Conservation (phyloP, 176 grass and related monocot genomes). For the Avena atlantica region DNA sequence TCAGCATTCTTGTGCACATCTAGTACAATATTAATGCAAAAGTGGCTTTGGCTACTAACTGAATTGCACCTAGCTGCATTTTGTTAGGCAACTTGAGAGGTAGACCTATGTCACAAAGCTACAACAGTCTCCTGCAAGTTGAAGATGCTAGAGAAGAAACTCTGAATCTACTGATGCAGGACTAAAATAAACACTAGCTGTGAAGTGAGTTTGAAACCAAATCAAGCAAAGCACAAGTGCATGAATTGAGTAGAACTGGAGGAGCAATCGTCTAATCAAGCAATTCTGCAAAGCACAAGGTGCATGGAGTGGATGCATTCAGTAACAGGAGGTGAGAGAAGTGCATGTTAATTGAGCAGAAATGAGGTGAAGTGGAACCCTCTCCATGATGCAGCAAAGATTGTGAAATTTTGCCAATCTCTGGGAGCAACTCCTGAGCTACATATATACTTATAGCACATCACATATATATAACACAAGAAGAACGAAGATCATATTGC, state of each 20-base stretch:
- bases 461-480: too few species aligned
- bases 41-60: conserved; percentile 25
- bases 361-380: background rate
- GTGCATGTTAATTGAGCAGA: background rate
- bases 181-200: background rate
- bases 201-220: background rate
- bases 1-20: background rate
- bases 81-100: conserved; percentile 7
- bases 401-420: background rate
- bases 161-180: background rate
- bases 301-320: background rate
- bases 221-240: background rate
- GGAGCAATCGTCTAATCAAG: background rate
- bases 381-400: background rate
- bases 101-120: background rate
- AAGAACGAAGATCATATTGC: background rate
- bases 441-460: too few species aligned
- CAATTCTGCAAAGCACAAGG: background rate
- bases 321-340: background rate
- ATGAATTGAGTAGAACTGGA: background rate
- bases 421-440: background rate
- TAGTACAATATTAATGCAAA: conserved; percentile 24
- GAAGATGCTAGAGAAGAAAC: background rate
- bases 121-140: background rate
- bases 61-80: background rate